Percentiles rank a stretch among this genome's conserved stretches.
Evolutionary conservation across 1,284 basidiomycete genomes (phyloP).

Genomic region (Rhodotorula sp.): DNA sequence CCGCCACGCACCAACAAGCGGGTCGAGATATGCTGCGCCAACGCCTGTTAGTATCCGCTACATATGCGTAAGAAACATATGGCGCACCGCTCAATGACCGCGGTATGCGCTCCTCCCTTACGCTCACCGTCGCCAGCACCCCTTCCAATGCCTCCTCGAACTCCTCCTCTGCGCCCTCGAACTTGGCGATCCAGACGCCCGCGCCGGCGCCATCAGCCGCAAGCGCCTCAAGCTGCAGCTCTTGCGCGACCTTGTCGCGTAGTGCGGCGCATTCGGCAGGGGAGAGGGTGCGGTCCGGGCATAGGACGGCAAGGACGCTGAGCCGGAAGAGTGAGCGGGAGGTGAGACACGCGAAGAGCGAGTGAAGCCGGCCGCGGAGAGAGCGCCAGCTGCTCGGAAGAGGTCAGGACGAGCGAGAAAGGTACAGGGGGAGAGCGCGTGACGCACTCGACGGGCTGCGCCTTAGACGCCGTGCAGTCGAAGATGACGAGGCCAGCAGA

Average conservation of each 20-base stretch:
- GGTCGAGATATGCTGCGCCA: constrained; percentile 8
- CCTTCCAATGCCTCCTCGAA: neutral
- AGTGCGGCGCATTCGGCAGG: neutral
- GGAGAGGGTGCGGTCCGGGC: constrained; percentile 6
- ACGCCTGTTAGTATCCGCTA: neutral
- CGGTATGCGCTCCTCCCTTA: constrained; percentile 11
- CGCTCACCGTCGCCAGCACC: neutral
- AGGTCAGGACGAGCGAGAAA: neutral
- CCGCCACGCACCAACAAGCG: constrained; percentile 17
- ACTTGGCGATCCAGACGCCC: neutral
- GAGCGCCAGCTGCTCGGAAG: constrained; percentile 8
- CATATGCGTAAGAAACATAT: rapidly evolving
- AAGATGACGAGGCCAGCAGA: constrained; percentile 27
- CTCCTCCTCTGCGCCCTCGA: constrained; percentile 19
- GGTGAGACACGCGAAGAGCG: neutral
- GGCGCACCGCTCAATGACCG: constrained; percentile 11
- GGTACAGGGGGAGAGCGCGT: too few species aligned
- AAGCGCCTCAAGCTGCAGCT: constrained; percentile 6
- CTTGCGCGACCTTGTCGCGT: neutral
- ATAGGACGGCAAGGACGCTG: constrained; percentile 21
- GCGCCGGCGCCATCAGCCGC: neutral
- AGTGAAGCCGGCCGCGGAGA: constrained; percentile 1
- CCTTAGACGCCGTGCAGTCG: constrained; percentile 19
- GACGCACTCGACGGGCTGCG: constrained; percentile 3
- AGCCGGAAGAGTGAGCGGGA: constrained; percentile 17